Base-by-base conservation (phyloP, 148 eudicot species). In the Camellia lanceoleosa region DNA sequence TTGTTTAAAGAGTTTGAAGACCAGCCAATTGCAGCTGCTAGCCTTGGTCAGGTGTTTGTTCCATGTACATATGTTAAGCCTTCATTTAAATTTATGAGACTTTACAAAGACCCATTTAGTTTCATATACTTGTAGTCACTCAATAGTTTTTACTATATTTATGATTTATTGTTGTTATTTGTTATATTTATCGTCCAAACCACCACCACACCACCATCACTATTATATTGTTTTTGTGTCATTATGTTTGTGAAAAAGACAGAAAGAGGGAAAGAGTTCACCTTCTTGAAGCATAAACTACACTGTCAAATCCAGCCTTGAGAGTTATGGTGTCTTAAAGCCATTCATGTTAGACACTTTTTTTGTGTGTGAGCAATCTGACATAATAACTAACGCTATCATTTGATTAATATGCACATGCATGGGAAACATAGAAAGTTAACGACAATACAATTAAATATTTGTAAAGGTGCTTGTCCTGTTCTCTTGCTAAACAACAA, bases 31-130 rank as follows among this genome's bases (percentile, higher is more conserved):
- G 97, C 99, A 78, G 98, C 99, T 69, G 99, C 99, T 87, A 97
- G 99, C 86, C 98, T 96, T 90, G 99, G 99, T 84, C 99, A 97
- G 99, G 99, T 97, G 81, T 78, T 77, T 84, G 86, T 72, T 81
- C 66, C 61, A 77, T 82, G 43, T 58, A 30, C 51, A 58, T 23
- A 3, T 74, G 15, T 73, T 43, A 49, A 63, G 19, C 71, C 65
- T 55, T 67, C 66, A 54, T 19, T 19, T n/a, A 69, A 23, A 5
- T 69, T 14, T 56, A 43, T 69, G 14, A 58, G 15, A 3, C 46
- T 41, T 23, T 61, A 12, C 56, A 63, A 75, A 63, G 20, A 76
- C 49, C 68, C n/a, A 75, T 51, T 73, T 41, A 23, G 2, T 43
- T 44, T 12, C 11, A 54, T 5, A 5, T 68, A 18, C 30, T 46